Conservation (phyloP, 768 basidiomycete genomes). For the Phlegmacium glaucopus region DNA sequence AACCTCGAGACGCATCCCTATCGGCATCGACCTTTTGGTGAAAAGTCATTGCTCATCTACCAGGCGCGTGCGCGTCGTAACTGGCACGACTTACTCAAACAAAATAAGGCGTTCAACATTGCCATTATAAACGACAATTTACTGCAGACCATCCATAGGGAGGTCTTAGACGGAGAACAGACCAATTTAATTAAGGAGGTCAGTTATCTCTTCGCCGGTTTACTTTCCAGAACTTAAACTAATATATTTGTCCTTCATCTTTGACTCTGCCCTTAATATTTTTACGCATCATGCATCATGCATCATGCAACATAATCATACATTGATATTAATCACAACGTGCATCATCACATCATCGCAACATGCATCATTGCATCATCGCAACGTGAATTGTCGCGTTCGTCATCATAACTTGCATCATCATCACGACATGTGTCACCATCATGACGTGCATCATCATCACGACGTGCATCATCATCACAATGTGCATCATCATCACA, state of each 20-base stretch:
- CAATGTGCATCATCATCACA: too few relatives aligned
- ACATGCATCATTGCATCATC: too few relatives aligned
- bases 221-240: not conserved
- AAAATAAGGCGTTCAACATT: conserved; percentile 4
- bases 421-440: too few relatives aligned
- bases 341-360: too few relatives aligned
- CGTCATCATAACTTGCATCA: too few relatives aligned
- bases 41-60: conserved; percentile 8
- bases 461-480: too few relatives aligned
- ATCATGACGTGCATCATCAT: too few relatives aligned
- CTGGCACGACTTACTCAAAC: conserved; percentile 8
- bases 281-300: too few relatives aligned
- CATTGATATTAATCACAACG: too few relatives aligned
- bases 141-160: not conserved
- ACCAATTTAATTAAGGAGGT: not conserved
- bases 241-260: not conserved
- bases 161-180: conserved; percentile 1
- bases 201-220: not conserved
- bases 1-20: conserved; percentile 8
- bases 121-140: conserved; percentile 3
- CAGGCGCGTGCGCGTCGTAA: conserved; percentile 7
- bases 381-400: too few relatives aligned
- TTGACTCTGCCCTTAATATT: not conserved
- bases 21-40: conserved; percentile 1
- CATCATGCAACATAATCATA: too few relatives aligned